Evolutionary conservation across 2,329 filamentous ascomycete species (phyloP).

Genomic region (Aspergillus sp.): DNA sequence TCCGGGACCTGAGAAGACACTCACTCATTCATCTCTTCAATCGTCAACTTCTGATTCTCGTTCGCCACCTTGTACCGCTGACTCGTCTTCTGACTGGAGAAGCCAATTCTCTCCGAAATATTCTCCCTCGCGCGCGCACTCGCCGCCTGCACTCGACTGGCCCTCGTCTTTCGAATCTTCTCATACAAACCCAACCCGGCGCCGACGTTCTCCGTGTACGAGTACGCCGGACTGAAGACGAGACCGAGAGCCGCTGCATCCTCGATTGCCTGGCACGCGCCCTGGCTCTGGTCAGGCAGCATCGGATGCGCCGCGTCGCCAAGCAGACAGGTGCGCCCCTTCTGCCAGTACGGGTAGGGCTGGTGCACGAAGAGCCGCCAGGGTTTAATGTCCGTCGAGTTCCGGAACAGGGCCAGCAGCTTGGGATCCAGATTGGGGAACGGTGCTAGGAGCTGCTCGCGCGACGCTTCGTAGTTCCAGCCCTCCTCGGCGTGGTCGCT

Average conservation of each 20-base stretch:
- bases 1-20: neutral
- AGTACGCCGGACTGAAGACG: slow-evolving; percentile 24
- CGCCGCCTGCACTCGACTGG: slow-evolving; percentile 27
- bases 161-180: slow-evolving; percentile 23
- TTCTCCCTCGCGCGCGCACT: slow-evolving; percentile 25
- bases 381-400: slow-evolving; percentile 22
- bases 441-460: slow-evolving; percentile 15
- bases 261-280: slow-evolving; percentile 42
- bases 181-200: slow-evolving; percentile 25
- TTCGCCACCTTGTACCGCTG: slow-evolving; percentile 18
- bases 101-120: slow-evolving; percentile 26
- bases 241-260: slow-evolving; percentile 40
- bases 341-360: slow-evolving; percentile 28
- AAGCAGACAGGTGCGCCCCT: slow-evolving; percentile 23
- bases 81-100: neutral
- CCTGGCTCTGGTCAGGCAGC: slow-evolving; percentile 29
- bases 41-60: slow-evolving; percentile 27
- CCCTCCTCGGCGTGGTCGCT: slow-evolving; percentile 19
- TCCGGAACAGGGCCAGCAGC: slow-evolving; percentile 17
- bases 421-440: slow-evolving; percentile 19
- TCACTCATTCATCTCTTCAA: slow-evolving; percentile 32
- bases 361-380: slow-evolving; percentile 24
- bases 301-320: slow-evolving; percentile 34
- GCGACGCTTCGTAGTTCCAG: slow-evolving; percentile 17
- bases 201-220: slow-evolving; percentile 13